Percentiles rank a stretch among this genome's conserved stretches.
phyloP scores from a whole-genome alignment of 2,329 filamentous ascomycete species.

The Alternaria dauci region DNA sequence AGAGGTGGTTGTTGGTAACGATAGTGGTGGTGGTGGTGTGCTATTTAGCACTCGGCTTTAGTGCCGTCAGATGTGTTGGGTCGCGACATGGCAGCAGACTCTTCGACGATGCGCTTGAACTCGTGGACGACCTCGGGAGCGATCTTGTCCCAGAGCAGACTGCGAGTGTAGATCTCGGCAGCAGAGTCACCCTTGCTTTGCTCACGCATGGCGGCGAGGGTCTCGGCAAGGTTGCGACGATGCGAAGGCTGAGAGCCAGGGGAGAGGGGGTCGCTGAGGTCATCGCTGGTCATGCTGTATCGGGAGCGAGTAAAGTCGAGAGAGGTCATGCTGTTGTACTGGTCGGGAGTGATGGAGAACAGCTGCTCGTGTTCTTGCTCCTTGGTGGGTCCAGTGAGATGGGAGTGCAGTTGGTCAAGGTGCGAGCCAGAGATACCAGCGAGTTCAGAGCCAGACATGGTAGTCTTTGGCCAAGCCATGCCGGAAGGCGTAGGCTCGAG shows the following conservation, averaged over 20 bases:
- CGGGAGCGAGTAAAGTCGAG: slow-evolving; percentile 70
- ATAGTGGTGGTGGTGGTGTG: slow-evolving; percentile 9
- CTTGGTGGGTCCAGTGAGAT: slow-evolving; percentile 69
- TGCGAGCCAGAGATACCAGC: slow-evolving; percentile 47
- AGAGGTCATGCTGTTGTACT: slow-evolving; percentile 86
- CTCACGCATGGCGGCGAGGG: slow-evolving; percentile 78
- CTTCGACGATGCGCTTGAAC: slow-evolving; percentile 89
- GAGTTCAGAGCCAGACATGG: slow-evolving; percentile 49
- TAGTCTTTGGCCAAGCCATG: slow-evolving; percentile 49
- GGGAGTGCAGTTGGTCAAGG: slow-evolving; percentile 54
- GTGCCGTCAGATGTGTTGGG: slow-evolving; percentile 46
- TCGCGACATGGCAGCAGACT: slow-evolving; percentile 62
- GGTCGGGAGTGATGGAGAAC: slow-evolving; percentile 83
- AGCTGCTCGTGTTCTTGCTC: slow-evolving; percentile 88
- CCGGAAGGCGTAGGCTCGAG: slow-evolving; percentile 52
- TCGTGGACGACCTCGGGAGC: slow-evolving; percentile 89
- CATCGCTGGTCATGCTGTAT: slow-evolving; percentile 60
- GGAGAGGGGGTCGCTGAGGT: slow-evolving; percentile 48
- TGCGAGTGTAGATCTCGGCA: slow-evolving; percentile 91
- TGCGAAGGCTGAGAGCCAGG: slow-evolving; percentile 59
- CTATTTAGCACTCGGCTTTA: slow-evolving; percentile 43
- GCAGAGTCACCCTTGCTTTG: slow-evolving; percentile 73
- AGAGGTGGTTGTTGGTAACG: slow-evolving; percentile 23
- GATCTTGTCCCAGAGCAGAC: slow-evolving; percentile 92
- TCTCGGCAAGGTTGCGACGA: slow-evolving; percentile 79